These are phyloP conservation scores for Trichosanthes truncata DNA, from an alignment of 306 rosid genomes.

Conservation along the genomic window DNA sequence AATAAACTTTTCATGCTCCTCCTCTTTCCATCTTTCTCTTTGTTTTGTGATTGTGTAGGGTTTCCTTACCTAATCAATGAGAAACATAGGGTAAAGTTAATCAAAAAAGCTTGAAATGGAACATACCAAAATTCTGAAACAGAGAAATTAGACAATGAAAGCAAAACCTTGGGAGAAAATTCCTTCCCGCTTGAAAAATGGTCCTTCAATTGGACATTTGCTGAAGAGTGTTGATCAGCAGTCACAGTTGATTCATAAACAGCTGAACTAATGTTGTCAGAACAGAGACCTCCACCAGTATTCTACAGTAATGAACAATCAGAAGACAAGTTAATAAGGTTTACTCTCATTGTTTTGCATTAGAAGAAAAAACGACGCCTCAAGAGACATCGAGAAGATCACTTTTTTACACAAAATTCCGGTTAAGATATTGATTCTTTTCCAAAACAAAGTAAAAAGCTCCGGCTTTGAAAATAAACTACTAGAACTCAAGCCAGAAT, in stretches of 20 bases:
- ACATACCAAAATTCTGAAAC: neutral
- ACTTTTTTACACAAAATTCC: neutral
- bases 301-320: neutral
- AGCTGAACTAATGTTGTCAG: neutral
- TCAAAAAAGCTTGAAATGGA: neutral
- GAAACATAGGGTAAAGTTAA: neutral
- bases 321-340: neutral
- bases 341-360: neutral
- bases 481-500: neutral
- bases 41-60: conserved; percentile 81
- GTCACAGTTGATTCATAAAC: neutral
- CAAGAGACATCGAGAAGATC: neutral
- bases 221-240: conserved; percentile 8
- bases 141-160: conserved; percentile 3
- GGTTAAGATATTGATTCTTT: neutral
- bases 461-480: neutral
- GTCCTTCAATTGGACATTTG: conserved; percentile 29
- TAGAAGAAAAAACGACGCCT: neutral
- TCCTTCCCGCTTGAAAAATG: conserved; percentile 47
- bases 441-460: neutral
- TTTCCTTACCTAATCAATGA: conserved; percentile 45
- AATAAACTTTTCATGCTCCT: conserved; percentile 72
- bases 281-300: neutral
- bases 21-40: conserved; percentile 83
- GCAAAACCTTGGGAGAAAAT: conserved; percentile 46